phyloP scores from a whole-genome alignment of 306 rosid species.

The Ormosia emarginata region DNA sequence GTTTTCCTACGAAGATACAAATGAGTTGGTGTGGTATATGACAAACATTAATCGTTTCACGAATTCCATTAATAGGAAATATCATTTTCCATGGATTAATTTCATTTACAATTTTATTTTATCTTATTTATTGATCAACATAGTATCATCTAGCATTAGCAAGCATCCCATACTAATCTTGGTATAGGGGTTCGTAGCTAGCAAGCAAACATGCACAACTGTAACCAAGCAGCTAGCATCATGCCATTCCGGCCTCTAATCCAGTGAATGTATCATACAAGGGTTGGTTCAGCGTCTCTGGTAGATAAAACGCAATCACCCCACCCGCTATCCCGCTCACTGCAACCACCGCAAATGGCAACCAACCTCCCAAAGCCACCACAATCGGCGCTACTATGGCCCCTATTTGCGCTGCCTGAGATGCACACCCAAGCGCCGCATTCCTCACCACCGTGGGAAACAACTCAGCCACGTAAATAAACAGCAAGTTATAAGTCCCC shows the following conservation, averaged over 20 bases:
- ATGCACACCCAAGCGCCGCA: slow-evolving; percentile 51
- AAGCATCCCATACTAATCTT: too few relatives aligned
- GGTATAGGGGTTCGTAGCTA: too few relatives aligned
- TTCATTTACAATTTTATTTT: too few relatives aligned
- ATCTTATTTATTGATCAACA: too few relatives aligned
- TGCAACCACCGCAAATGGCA: slow-evolving; percentile 57
- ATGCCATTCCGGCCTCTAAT: slow-evolving; percentile 7
- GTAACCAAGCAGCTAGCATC: neutral
- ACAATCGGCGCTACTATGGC: slow-evolving; percentile 66
- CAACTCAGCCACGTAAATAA: slow-evolving; percentile 58
- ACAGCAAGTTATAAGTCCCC: slow-evolving; percentile 60
- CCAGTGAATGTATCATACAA: slow-evolving; percentile 61
- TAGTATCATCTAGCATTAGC: too few relatives aligned
- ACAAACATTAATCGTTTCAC: too few relatives aligned
- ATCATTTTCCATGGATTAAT: too few relatives aligned
- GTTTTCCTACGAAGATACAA: too few relatives aligned
- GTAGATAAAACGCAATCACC: slow-evolving; percentile 50
- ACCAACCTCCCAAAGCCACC: slow-evolving; percentile 59
- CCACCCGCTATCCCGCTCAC: slow-evolving; percentile 50
- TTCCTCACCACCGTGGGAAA: slow-evolving; percentile 73
- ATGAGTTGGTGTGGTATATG: too few relatives aligned
- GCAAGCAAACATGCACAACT: too few relatives aligned
- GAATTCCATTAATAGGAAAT: too few relatives aligned
- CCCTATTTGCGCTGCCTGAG: slow-evolving; percentile 69
- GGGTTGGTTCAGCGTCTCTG: slow-evolving; percentile 67